Evolutionary conservation across 352 stramenopile species (phyloP).

Genomic region (Saprolegnia diclina): DNA sequence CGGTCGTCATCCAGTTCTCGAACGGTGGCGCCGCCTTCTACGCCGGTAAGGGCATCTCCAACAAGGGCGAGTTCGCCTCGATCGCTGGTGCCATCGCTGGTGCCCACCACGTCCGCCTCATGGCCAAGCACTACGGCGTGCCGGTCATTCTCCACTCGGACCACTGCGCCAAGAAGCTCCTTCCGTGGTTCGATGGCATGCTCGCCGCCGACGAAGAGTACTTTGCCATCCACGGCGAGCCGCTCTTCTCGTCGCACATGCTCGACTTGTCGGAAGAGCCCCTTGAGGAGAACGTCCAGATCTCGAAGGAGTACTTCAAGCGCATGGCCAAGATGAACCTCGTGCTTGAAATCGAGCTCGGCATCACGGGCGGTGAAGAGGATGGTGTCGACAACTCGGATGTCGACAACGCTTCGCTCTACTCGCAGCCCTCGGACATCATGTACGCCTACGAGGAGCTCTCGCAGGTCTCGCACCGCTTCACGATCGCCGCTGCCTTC

Average conservation of each 20-base stretch:
- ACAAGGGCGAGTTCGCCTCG: constrained; percentile 89
- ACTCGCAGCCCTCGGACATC: constrained; percentile 91
- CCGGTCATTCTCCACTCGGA: constrained; percentile 98
- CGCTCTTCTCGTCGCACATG: constrained; percentile 98
- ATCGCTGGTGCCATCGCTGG: constrained; percentile 79
- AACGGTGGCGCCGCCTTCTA: constrained; percentile 97
- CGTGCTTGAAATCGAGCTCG: constrained; percentile 98
- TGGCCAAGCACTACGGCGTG: constrained; percentile 95
- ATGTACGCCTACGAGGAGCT: constrained; percentile 94
- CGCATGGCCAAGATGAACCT: constrained; percentile 94
- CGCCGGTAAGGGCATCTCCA: constrained; percentile 94
- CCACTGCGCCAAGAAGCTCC: constrained; percentile 97
- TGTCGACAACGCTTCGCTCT: constrained; percentile 80
- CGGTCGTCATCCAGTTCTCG: constrained; percentile 98
- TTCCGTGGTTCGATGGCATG: constrained; percentile 98
- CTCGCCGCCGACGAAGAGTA: constrained; percentile 94
- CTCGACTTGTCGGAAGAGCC: constrained; percentile 97
- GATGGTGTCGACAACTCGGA: constrained; percentile 98
- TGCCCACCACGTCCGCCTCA: constrained; percentile 94
- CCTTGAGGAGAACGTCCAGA: constrained; percentile 97
- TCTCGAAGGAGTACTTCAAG: constrained; percentile 97
- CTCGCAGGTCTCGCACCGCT: constrained; percentile 85
- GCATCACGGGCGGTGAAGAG: constrained; percentile 97
- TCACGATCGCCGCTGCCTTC: constrained; percentile 96
- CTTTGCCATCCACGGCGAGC: constrained; percentile 90